Conservation (phyloP, 148 eudicot genomes). For the Heliosperma pusillum region DNA sequence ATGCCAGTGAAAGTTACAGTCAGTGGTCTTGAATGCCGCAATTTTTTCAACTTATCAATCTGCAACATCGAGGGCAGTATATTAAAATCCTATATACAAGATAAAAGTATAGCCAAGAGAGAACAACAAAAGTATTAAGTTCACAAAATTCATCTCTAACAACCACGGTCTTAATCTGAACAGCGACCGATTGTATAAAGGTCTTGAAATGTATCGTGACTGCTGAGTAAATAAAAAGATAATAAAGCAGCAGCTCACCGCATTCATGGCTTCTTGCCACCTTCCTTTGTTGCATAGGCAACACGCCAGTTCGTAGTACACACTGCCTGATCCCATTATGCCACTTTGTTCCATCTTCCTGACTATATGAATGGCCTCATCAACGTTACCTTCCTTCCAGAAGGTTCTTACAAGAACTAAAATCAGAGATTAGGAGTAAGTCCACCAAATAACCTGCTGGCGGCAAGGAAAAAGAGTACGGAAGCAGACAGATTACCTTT, state of each 20-base stretch:
- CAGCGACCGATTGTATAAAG: not conserved
- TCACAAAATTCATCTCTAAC: not conserved
- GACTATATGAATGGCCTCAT: conserved; percentile 71
- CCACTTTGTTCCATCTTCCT: conserved; percentile 92
- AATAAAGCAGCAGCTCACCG: conserved; percentile 41
- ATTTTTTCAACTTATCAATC: conserved; percentile 68
- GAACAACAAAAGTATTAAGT: conserved; percentile 4
- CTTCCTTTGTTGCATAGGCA: conserved; percentile 88
- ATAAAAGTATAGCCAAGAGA: conserved; percentile 6
- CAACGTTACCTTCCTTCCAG: conserved; percentile 72
- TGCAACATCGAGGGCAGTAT: conserved; percentile 28
- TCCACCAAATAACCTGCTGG: not conserved
- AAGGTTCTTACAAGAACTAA: conserved; percentile 84
- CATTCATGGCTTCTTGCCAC: conserved; percentile 76
- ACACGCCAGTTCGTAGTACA: conserved; percentile 87
- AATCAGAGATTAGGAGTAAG: conserved; percentile 16
- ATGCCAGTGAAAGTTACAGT: conserved; percentile 83
- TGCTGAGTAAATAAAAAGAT: conserved; percentile 13
- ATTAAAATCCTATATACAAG: not conserved
- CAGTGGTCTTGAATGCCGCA: conserved; percentile 56
- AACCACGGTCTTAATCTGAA: not conserved
- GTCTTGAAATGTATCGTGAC: not conserved
- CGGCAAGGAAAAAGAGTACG: not conserved
- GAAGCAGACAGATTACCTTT: conserved; percentile 44
- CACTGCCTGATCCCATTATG: conserved; percentile 65